A percentile compares a stretch with the other conserved stretches of the same genome.
These are phyloP conservation scores for Candida rishiriensis DNA, from an alignment of 805 yeast genomes.

Conservation along the genomic window DNA sequence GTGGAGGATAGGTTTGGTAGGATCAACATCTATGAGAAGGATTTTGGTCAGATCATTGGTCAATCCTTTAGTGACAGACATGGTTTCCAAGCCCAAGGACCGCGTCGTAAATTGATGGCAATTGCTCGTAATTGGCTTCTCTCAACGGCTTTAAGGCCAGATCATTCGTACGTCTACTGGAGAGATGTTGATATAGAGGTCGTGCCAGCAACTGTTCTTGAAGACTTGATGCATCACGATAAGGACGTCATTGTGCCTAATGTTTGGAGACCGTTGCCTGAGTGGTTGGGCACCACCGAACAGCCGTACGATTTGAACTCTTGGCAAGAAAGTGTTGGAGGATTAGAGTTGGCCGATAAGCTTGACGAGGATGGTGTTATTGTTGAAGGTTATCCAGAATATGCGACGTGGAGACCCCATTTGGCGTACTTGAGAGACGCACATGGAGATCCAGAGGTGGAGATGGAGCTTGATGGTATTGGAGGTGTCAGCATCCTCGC, in stretches of 20 bases:
- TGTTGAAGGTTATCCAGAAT: conserved; percentile 94
- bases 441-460: conserved; percentile 86
- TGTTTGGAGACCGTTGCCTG: conserved; percentile 83
- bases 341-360: conserved; percentile 62
- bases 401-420: conserved; percentile 96
- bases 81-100: conserved; percentile 92
- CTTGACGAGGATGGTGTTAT: conserved; percentile 91
- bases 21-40: conserved; percentile 82
- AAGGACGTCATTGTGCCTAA: conserved; percentile 89
- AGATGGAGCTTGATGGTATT: conserved; percentile 90
- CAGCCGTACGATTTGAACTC: conserved; percentile 80
- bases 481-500: conserved; percentile 93
- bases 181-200: conserved; percentile 92
- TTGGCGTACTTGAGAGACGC: conserved; percentile 90
- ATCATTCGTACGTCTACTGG: conserved; percentile 95
- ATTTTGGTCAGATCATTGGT: conserved; percentile 87
- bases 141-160: conserved; percentile 77
- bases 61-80: conserved; percentile 89
- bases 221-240: conserved; percentile 86
- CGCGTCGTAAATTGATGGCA: conserved; percentile 89
- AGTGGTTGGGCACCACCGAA: conserved; percentile 72
- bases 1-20: conserved; percentile 62
- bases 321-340: conserved; percentile 79
- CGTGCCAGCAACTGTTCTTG: conserved; percentile 74
- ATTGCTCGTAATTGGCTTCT: conserved; percentile 91